Evolutionary conservation across 129 eudicot species (phyloP), one percentile per base, ranked within the genome.

Genomic region (Smallanthus sonchifolius): DNA sequence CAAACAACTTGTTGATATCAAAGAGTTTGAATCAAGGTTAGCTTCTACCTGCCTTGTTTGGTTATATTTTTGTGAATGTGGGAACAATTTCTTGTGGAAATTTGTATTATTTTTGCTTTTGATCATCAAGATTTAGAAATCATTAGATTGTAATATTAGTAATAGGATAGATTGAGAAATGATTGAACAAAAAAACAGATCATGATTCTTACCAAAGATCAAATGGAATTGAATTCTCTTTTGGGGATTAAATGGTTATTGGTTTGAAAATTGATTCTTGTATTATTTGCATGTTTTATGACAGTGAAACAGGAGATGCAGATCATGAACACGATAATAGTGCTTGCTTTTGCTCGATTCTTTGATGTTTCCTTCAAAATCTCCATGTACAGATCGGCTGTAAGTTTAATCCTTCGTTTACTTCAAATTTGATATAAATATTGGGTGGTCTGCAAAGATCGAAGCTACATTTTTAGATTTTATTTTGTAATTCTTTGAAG

Each of bases 261-360:
- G 30, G 30, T 24, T 24, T 24, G 30, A 24, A 24, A 24, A 24
- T 24, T 24, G 30, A 24, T 24, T 24, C 30, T 24, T 24, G 30
- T 24, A 24, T 24, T 24, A 24, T 24, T 24, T 24, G 48, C 20
- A 49, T 55, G 34, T 81, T 74, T 77, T 40, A 61, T 47, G 63
- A 77, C 84, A 91, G 97, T 78, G 97, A 91, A 66, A 78, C 87
- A 20, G 91, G 84, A 64, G 94, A 91, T 59, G 75, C 75, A 7
- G 91, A 84, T 56, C 63, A 73, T 30, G 95, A 86, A 56, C 87
- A 86, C 19, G 84, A 86, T 56, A 64, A 68, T 38, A 77, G 84
- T 72, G 86, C 86, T 67, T 91, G 97, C 67, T 81, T 85, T 47
- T 91, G 94, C 80, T 63, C 70, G 45, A 91, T 87, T 70, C 95